These are phyloP conservation scores for Rhodofomes roseus DNA, from an alignment of 1,284 basidiomycete genomes.

Conservation along the genomic window DNA sequence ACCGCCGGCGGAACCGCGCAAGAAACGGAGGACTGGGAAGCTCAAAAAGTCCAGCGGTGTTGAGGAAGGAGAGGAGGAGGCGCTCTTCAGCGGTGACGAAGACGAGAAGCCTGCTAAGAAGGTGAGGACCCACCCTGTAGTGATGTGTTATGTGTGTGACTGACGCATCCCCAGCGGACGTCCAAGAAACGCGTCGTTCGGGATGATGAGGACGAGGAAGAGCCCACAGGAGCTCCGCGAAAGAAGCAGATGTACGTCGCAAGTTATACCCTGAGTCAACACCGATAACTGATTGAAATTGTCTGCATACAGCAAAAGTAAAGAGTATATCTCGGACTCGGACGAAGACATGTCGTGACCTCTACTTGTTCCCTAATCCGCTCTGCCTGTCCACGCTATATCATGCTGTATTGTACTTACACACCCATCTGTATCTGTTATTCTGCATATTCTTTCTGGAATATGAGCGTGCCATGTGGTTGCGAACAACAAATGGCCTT, in stretches of 20 bases:
- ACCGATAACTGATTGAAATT: not conserved
- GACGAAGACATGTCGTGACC: constrained; percentile 58
- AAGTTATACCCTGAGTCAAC: not conserved
- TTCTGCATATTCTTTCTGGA: not conserved
- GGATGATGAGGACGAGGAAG: constrained; percentile 74
- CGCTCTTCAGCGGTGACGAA: constrained; percentile 68
- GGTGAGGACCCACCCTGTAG: constrained; percentile 33
- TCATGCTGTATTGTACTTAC: not conserved
- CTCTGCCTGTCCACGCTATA: not conserved
- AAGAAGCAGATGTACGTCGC: constrained; percentile 72
- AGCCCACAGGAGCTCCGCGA: constrained; percentile 41
- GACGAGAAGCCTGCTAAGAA: constrained; percentile 63
- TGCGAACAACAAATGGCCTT: not conserved
- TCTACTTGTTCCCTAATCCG: not conserved
- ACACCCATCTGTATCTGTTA: not conserved
- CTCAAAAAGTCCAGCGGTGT: constrained; percentile 21
- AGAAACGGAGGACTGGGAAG: constrained; percentile 26
- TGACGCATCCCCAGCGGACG: constrained; percentile 37
- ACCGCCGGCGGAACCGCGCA: constrained; percentile 28
- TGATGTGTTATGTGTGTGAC: not conserved
- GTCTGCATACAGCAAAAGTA: constrained; percentile 58
- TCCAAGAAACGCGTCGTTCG: constrained; percentile 70
- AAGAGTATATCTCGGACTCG: constrained; percentile 74
- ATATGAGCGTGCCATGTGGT: not conserved
- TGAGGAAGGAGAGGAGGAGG: constrained; percentile 41